Conservation (phyloP, 2,329 filamentous ascomycete species). For the Monosporascus sp. region DNA sequence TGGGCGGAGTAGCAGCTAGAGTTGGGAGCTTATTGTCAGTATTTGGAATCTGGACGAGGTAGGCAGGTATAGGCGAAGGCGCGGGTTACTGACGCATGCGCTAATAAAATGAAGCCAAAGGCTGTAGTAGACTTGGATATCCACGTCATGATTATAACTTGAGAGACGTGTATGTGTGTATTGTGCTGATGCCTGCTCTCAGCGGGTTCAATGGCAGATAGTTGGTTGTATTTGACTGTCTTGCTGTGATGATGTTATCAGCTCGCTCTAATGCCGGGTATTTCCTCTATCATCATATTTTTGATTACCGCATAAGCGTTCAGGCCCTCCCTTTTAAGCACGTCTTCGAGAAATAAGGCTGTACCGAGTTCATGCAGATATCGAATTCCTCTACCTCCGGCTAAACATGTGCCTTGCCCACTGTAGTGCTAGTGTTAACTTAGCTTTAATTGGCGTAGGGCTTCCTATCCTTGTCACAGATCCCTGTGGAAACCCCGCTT, state of each 20-base stretch:
- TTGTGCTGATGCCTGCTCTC: too few relatives aligned
- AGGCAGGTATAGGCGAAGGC: not conserved
- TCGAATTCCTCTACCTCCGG: not conserved
- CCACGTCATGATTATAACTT: slow-evolving; percentile 55
- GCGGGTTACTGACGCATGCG: slow-evolving; percentile 69
- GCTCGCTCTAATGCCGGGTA: too few relatives aligned
- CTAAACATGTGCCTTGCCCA: not conserved
- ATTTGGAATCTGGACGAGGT: slow-evolving; percentile 1
- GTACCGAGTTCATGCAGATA: not conserved
- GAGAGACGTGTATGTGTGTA: slow-evolving; percentile 5
- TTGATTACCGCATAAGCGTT: too few relatives aligned
- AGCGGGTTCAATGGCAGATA: too few relatives aligned
- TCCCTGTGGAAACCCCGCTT: not conserved
- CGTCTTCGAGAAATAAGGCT: too few relatives aligned
- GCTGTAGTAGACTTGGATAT: slow-evolving; percentile 66
- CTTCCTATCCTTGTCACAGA: not conserved
- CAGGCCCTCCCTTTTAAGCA: too few relatives aligned
- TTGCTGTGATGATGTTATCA: too few relatives aligned
- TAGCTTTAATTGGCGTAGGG: not conserved
- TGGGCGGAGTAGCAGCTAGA: slow-evolving; percentile 90
- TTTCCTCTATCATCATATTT: too few relatives aligned
- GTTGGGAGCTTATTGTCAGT: slow-evolving; percentile 10
- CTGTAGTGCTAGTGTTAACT: not conserved
- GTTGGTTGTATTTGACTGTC: too few relatives aligned
- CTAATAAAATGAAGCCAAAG: slow-evolving; percentile 72